phyloP scores from a whole-genome alignment of 75 land plant species.

The Cryptomeria japonica region DNA sequence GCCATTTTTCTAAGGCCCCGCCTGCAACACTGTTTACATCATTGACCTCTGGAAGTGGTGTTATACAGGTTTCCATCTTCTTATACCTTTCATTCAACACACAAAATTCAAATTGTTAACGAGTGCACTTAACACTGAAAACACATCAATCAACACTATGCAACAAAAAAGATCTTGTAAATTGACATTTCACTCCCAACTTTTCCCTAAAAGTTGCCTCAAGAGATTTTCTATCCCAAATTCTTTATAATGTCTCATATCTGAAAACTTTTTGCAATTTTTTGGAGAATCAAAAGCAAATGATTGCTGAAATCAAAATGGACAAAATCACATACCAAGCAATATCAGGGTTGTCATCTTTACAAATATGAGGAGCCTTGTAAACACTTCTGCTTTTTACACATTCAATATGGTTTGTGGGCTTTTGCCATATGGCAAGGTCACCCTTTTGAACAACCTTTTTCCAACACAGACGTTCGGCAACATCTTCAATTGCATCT shows the following conservation, averaged over 20 bases:
- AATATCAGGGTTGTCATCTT: conserved; percentile 65
- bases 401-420: conserved; percentile 75
- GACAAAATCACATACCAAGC: conserved; percentile 54
- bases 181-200: background rate
- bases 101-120: background rate
- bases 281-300: background rate
- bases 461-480: conserved; percentile 78
- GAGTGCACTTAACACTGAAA: background rate
- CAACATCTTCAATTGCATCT: conserved; percentile 70
- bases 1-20: conserved; percentile 54
- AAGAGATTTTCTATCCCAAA: background rate
- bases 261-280: background rate
- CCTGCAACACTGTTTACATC: conserved; percentile 42
- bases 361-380: conserved; percentile 67
- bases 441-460: conserved; percentile 75
- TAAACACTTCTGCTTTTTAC: conserved; percentile 28
- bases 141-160: background rate
- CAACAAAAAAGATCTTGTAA: background rate
- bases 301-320: conserved; percentile 10
- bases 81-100: conserved; percentile 36
- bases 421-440: conserved; percentile 85
- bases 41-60: conserved; percentile 47
- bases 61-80: conserved; percentile 63
- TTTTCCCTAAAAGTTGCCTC: no score
- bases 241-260: background rate